phyloP scores from a whole-genome alignment of 345 rosid species.

The Eucalyptus lansdowneana region DNA sequence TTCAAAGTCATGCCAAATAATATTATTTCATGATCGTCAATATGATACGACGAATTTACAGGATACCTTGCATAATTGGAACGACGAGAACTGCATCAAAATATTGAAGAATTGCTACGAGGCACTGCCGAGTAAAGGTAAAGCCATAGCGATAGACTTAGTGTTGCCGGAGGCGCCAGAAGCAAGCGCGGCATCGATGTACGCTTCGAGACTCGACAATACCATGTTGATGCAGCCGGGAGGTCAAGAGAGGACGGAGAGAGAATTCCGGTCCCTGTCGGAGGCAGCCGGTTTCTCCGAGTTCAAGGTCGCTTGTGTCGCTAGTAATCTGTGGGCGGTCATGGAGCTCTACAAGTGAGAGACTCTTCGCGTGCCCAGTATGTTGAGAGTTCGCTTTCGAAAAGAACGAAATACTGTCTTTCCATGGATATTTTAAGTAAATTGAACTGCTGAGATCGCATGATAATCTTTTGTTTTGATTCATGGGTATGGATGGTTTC shows the following conservation, averaged over 20 bases:
- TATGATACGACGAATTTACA: background rate
- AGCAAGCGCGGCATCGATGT: background rate
- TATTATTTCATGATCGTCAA: background rate
- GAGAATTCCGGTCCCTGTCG: background rate
- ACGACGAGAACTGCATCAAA: conserved; percentile 1
- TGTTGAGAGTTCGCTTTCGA: background rate
- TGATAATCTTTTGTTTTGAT: background rate
- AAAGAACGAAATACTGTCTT: background rate
- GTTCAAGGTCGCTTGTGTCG: background rate
- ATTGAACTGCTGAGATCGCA: background rate
- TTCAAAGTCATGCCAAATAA: background rate
- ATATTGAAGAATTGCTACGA: conserved; percentile 2
- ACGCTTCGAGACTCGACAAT: background rate
- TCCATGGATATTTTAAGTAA: background rate
- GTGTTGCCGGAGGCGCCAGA: conserved; percentile 7
- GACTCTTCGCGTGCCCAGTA: background rate
- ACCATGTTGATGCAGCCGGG: conserved; percentile 5
- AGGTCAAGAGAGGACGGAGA: conserved; percentile 9
- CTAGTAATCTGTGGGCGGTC: conserved; percentile 3
- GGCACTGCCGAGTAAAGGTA: conserved; percentile 2
- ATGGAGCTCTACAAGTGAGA: conserved; percentile 6
- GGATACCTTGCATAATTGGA: conserved; percentile 11
- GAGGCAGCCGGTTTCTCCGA: conserved; percentile 3
- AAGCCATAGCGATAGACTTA: background rate
- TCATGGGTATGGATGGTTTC: background rate